These are phyloP conservation scores for Gremmenia infestans DNA, from an alignment of 2,329 filamentous ascomycete species.

Conservation along the genomic window DNA sequence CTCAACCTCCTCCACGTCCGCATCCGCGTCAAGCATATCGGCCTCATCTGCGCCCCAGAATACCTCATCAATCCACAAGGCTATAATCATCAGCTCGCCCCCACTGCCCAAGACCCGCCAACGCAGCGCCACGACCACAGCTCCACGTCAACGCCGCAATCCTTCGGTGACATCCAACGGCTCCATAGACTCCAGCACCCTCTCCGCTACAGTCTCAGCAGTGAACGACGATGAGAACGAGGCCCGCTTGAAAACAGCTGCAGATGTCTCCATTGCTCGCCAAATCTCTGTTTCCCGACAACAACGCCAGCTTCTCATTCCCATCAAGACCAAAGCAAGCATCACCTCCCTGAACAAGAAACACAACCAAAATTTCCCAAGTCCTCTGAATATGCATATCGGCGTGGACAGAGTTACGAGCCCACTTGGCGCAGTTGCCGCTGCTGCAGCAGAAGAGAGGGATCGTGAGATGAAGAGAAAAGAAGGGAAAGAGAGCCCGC, in stretches of 20 bases:
- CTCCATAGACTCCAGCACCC: background rate
- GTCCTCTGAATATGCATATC: constrained; percentile 1
- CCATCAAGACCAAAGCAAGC: constrained; percentile 37
- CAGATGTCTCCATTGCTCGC: constrained; percentile 62
- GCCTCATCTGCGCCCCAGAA: constrained; percentile 16
- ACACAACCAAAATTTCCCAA: constrained; percentile 10
- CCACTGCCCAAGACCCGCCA: constrained; percentile 1
- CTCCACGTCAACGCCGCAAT: background rate
- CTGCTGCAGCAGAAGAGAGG: constrained; percentile 15
- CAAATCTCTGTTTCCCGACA: constrained; percentile 62
- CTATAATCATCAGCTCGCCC: constrained; percentile 1
- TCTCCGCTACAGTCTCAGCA: background rate
- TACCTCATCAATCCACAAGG: constrained; percentile 5
- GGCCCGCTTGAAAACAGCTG: constrained; percentile 46
- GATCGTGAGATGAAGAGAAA: constrained; percentile 2
- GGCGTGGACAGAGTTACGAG: constrained; percentile 9
- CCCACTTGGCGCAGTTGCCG: constrained; percentile 17
- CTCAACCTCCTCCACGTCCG: constrained; percentile 16
- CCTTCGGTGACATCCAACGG: constrained; percentile 2
- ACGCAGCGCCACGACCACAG: constrained; percentile 2
- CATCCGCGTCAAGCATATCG: constrained; percentile 6
- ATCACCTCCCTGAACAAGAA: constrained; percentile 3
- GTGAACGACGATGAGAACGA: constrained; percentile 33
- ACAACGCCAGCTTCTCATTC: constrained; percentile 54
- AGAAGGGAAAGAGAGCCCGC: background rate